Conservation (phyloP, 805 yeast genomes). For the Saturnispora serradocipensis region DNA sequence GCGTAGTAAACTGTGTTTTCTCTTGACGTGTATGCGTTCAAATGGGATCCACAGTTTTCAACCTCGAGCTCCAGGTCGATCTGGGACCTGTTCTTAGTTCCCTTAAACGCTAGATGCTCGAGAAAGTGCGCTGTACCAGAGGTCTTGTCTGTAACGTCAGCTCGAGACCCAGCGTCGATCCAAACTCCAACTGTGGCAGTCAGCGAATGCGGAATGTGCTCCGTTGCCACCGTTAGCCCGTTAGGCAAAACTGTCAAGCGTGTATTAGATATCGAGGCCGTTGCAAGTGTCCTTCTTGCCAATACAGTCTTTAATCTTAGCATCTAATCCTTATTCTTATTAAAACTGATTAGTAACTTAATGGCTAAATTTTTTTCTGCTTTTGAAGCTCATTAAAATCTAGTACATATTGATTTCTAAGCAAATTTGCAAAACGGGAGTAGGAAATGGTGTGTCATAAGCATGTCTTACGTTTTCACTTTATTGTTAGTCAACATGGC, state of each 20-base stretch:
- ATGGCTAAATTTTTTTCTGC: background rate
- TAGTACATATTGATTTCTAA: background rate
- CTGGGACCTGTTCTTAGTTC: constrained; percentile 77
- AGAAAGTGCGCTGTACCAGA: constrained; percentile 95
- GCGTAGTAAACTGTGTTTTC: constrained; percentile 97
- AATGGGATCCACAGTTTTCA: constrained; percentile 92
- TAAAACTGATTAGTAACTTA: background rate
- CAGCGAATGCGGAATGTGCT: constrained; percentile 71
- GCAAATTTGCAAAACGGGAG: too few relatives aligned
- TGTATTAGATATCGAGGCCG: constrained; percentile 33
- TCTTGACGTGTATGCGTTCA: constrained; percentile 97
- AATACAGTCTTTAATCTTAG: background rate
- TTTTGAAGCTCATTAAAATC: background rate
- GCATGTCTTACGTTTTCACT: too few relatives aligned
- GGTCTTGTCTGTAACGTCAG: constrained; percentile 72
- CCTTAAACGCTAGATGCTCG: constrained; percentile 95
- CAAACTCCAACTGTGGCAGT: constrained; percentile 98
- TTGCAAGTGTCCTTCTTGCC: constrained; percentile 2
- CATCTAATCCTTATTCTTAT: background rate
- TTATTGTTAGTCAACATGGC: too few relatives aligned
- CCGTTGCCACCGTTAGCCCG: constrained; percentile 93
- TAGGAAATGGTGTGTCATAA: too few relatives aligned
- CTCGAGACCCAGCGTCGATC: constrained; percentile 98
- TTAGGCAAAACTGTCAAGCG: constrained; percentile 71
- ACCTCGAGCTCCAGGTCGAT: constrained; percentile 81